These are phyloP conservation scores for Solanum etuberosum DNA, from an alignment of 257 asterid genomes.

Conservation along the genomic window DNA sequence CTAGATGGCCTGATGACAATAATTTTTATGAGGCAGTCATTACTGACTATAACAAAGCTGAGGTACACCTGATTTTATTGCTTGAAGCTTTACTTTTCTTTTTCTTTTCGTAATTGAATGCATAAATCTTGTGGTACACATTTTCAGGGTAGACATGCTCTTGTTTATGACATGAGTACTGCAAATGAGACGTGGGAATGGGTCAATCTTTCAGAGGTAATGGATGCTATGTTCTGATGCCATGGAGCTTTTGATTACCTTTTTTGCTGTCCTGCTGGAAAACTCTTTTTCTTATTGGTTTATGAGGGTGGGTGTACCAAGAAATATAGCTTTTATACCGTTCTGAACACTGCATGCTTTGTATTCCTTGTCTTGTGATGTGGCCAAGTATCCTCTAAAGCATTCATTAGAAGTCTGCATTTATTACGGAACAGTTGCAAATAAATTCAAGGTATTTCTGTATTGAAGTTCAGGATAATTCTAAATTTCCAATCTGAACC, in stretches of 20 bases:
- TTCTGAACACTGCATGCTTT: neutral
- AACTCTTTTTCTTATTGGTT: neutral
- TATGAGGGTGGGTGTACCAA: neutral
- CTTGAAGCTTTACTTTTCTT: neutral
- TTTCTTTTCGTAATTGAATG: conserved; percentile 1
- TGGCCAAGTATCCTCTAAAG: neutral
- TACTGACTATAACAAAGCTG: conserved; percentile 46
- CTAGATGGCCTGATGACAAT: conserved; percentile 98
- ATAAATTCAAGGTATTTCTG: neutral
- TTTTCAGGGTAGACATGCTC: conserved; percentile 63
- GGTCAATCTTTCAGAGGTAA: conserved; percentile 68
- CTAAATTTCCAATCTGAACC: neutral
- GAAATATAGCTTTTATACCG: neutral
- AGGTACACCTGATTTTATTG: conserved; percentile 29
- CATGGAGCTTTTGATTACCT: neutral
- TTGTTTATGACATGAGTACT: conserved; percentile 52
- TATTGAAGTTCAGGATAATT: neutral
- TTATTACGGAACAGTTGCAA: neutral
- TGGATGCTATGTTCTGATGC: conserved; percentile 1
- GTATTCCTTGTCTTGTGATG: neutral
- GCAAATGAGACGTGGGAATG: conserved; percentile 57
- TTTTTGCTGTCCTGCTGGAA: neutral
- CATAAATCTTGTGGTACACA: conserved; percentile 5
- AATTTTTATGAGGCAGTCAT: conserved; percentile 87
- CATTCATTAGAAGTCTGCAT: neutral